Evolutionary conservation across 805 yeast species (phyloP).

Genomic region (Sugiyamaella marilandica): DNA sequence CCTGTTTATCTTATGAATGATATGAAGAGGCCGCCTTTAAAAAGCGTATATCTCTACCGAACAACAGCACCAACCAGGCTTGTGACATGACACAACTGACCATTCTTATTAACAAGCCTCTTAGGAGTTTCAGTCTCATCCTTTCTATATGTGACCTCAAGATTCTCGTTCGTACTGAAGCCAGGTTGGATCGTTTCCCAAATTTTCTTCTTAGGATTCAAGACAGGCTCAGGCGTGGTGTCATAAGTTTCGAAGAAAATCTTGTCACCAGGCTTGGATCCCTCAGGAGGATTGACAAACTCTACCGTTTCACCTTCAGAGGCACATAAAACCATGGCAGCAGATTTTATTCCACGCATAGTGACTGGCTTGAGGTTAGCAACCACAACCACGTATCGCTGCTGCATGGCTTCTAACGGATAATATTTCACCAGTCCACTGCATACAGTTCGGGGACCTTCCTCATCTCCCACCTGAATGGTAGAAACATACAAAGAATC

Average conservation of each 20-base stretch:
- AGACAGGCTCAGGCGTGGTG: slow-evolving; percentile 81
- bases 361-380: slow-evolving; percentile 96
- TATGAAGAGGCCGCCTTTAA: neutral
- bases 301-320: slow-evolving; percentile 64
- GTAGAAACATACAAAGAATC: slow-evolving; percentile 95
- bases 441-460: slow-evolving; percentile 97
- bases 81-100: slow-evolving; percentile 70
- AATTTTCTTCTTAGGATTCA: slow-evolving; percentile 97
- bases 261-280: slow-evolving; percentile 93
- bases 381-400: slow-evolving; percentile 82
- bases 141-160: slow-evolving; percentile 75
- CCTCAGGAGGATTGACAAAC: slow-evolving; percentile 91
- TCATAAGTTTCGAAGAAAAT: slow-evolving; percentile 89
- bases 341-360: slow-evolving; percentile 95
- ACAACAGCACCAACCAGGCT: slow-evolving; percentile 74
- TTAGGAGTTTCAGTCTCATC: slow-evolving; percentile 61
- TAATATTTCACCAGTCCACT: slow-evolving; percentile 90
- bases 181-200: slow-evolving; percentile 95
- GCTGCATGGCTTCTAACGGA: slow-evolving; percentile 92
- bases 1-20: neutral
- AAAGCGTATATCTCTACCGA: slow-evolving; percentile 40
- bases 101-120: slow-evolving; percentile 72
- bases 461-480: slow-evolving; percentile 92
- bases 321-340: slow-evolving; percentile 96
- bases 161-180: slow-evolving; percentile 71